Evolutionary conservation across 2,329 filamentous ascomycete genomes (phyloP).

Genomic region (Niveomyces coronatus): DNA sequence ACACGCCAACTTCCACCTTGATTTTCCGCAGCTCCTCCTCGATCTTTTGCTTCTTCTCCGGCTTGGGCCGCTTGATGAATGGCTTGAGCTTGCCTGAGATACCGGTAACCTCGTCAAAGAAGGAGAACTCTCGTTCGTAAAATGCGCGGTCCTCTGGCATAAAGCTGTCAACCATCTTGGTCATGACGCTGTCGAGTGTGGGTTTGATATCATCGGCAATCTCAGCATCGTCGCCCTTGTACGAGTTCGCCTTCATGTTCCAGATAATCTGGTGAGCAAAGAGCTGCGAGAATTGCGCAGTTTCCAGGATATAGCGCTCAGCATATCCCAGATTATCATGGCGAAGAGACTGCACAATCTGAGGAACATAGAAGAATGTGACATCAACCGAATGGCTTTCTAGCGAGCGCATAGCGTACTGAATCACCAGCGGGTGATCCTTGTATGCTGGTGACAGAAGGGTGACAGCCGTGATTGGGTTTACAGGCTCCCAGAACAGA

Average conservation of each 20-base stretch:
- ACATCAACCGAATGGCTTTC: conserved; percentile 94
- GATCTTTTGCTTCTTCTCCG: conserved; percentile 98
- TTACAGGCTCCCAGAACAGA: conserved; percentile 85
- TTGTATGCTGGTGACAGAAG: conserved; percentile 87
- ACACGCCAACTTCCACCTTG: conserved; percentile 92
- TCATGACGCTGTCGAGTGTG: conserved; percentile 82
- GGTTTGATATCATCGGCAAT: conserved; percentile 90
- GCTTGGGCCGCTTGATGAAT: conserved; percentile 81
- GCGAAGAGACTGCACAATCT: conserved; percentile 90
- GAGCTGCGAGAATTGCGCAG: conserved; percentile 91
- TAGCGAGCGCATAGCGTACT: conserved; percentile 91
- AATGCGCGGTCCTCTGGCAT: conserved; percentile 69
- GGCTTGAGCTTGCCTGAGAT: conserved; percentile 95
- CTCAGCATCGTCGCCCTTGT: conserved; percentile 89
- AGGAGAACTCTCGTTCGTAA: conserved; percentile 91
- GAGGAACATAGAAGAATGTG: conserved; percentile 97
- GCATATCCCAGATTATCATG: conserved; percentile 93
- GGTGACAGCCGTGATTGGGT: conserved; percentile 85
- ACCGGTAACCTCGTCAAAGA: conserved; percentile 92
- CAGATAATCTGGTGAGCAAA: conserved; percentile 99
- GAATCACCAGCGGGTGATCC: conserved; percentile 85
- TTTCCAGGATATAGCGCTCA: conserved; percentile 92
- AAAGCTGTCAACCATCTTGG: conserved; percentile 73
- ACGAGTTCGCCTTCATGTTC: conserved; percentile 99
- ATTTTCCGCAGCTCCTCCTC: conserved; percentile 97